Evolutionary conservation across 257 asterid genomes (phyloP), one percentile per base, ranked within the genome.

Genomic region (Penstemon davidsonii): DNA sequence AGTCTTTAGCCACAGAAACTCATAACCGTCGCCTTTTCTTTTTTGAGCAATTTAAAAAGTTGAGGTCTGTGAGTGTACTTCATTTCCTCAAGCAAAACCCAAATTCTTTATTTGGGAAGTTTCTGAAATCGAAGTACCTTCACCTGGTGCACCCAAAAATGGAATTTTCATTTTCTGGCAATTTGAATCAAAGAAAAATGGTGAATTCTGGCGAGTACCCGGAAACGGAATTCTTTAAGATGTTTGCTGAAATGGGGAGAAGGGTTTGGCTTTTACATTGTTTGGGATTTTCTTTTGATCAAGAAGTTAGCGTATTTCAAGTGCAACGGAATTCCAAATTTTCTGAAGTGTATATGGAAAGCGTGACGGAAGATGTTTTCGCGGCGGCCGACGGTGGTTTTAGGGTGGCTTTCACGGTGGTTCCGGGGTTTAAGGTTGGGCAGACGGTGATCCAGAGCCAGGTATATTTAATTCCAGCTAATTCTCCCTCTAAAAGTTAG

Each of bases 231-330:
- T 88, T 91, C 71, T 94, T 91, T 67, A 82, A 80, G 77, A 59
- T 73, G 41, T 94, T 91, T 75, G 95, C 96, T 0, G 99, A 94
- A 76, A 88, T 94, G 98, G 97, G 89, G 45, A 71, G 96, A 71
- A 81, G 99, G 10, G 79, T 86, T n/a, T 94, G 97, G 96, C 84
- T 94, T 6, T 57, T 85, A 12, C 96, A 89, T 41, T 84, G 95
- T 73, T 61, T 94, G 77, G 91, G 89, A 10, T 77, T 83, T 62
- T 91, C 95, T 0, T 91, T 91, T 39, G 75, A 62, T 25, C 78
- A 72, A 12, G 81, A 83, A 50, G 96, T 91, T 15, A 56, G 87
- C 68, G 66, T 82, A 4, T 94, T 87, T 68, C 98, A 86, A 67
- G 88, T 84, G 52, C 70, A 56, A 5, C 85, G 72, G 75, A 71